Evolutionary conservation across 352 stramenopile genomes (phyloP).

Genomic region (Vaucheria bursata): DNA sequence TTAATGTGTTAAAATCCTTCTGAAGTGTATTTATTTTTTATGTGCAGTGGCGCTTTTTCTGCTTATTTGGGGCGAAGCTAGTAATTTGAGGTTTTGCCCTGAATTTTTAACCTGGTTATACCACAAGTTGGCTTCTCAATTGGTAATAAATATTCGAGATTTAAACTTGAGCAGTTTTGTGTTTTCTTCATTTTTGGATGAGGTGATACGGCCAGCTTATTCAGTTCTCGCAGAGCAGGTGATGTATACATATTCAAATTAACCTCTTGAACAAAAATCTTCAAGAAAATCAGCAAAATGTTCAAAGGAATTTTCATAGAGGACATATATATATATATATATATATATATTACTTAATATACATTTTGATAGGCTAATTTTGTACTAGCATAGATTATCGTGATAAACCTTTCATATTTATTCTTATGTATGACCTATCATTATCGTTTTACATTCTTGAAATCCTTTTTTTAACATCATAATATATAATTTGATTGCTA

Average conservation of each 20-base stretch:
- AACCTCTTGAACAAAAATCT: neutral
- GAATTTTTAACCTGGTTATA: constrained; percentile 37
- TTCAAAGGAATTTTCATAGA: neutral
- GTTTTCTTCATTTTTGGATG: constrained; percentile 18
- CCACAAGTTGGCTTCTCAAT: constrained; percentile 49
- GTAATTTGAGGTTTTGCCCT: constrained; percentile 31
- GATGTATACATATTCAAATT: neutral
- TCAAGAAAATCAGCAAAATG: neutral
- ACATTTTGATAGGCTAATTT: neutral
- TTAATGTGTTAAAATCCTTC: neutral
- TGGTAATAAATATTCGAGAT: constrained; percentile 58
- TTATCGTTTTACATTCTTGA: neutral
- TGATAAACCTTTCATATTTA: too few species aligned
- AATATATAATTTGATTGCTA: too few species aligned
- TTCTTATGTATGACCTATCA: too few species aligned
- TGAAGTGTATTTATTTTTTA: neutral
- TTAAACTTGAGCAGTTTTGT: neutral
- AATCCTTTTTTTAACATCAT: too few species aligned
- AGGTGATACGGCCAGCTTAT: constrained; percentile 31
- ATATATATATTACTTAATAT: neutral
- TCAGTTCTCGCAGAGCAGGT: constrained; percentile 22
- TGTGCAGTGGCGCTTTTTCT: constrained; percentile 19
- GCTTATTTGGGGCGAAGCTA: constrained; percentile 41
- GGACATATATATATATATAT: neutral
- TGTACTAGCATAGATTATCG: neutral